These are phyloP conservation scores for Cyberlindnera misumaiensis DNA, from an alignment of 805 yeast genomes.

Conservation along the genomic window DNA sequence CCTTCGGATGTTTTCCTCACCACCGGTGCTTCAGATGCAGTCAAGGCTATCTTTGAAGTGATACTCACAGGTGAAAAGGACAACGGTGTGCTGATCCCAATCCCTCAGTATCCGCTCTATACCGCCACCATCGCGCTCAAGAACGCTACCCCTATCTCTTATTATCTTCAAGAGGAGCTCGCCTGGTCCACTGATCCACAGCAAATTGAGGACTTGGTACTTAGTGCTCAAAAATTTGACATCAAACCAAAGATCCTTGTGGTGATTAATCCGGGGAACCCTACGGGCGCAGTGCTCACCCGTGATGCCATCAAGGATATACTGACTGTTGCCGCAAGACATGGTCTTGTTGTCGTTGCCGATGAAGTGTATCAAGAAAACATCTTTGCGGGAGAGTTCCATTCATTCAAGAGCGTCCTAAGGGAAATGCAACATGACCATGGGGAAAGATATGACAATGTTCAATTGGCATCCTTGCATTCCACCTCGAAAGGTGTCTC, in stretches of 20 bases:
- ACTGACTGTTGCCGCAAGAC: slow-evolving; percentile 72
- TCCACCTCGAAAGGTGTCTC: slow-evolving; percentile 97
- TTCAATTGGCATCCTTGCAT: slow-evolving; percentile 89
- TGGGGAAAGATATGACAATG: slow-evolving; percentile 51
- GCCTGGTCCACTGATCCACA: slow-evolving; percentile 79
- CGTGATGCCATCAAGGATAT: slow-evolving; percentile 62
- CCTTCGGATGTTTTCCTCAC: slow-evolving; percentile 78
- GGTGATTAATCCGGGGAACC: slow-evolving; percentile 97
- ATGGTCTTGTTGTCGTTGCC: slow-evolving; percentile 83
- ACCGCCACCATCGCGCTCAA: slow-evolving; percentile 90
- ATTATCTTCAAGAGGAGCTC: slow-evolving; percentile 71
- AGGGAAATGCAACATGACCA: slow-evolving; percentile 49
- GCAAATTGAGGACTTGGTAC: slow-evolving; percentile 51
- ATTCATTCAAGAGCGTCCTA: slow-evolving; percentile 77
- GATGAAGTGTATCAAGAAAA: slow-evolving; percentile 98
- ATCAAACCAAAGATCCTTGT: slow-evolving; percentile 73
- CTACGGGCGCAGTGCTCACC: slow-evolving; percentile 83
- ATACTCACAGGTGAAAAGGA: slow-evolving; percentile 53
- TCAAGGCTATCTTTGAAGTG: slow-evolving; percentile 66
- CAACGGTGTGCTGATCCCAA: slow-evolving; percentile 85
- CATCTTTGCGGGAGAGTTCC: slow-evolving; percentile 73
- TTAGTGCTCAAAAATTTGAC: slow-evolving; percentile 42
- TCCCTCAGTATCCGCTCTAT: slow-evolving; percentile 96
- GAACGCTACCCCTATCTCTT: slow-evolving; percentile 78
- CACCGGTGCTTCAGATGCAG: slow-evolving; percentile 94